Evolutionary conservation across 2,329 filamentous ascomycete species (phyloP).

Genomic region (Claviceps quebecensis): DNA sequence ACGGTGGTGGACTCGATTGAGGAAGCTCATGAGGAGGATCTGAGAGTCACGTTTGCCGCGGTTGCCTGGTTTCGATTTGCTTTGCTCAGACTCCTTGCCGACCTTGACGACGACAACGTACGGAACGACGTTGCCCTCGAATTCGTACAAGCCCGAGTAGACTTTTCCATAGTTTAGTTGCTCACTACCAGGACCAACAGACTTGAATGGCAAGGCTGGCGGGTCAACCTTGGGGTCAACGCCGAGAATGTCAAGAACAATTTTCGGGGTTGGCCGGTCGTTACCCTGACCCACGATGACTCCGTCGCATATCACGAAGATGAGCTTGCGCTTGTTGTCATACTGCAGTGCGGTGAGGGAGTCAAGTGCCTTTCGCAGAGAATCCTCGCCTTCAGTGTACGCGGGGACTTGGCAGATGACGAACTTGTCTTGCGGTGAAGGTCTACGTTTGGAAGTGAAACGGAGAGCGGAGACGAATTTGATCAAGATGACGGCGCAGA

Average conservation of each 20-base stretch:
- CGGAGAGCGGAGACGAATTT: slow-evolving; percentile 93
- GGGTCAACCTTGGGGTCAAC: slow-evolving; percentile 96
- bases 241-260: slow-evolving; percentile 91
- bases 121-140: slow-evolving; percentile 91
- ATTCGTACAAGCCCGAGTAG: slow-evolving; percentile 95
- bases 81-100: slow-evolving; percentile 89
- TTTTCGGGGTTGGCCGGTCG: slow-evolving; percentile 91
- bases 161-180: slow-evolving; percentile 98
- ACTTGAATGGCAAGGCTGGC: slow-evolving; percentile 86
- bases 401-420: slow-evolving; percentile 97
- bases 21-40: slow-evolving; percentile 88
- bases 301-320: slow-evolving; percentile 92
- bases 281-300: slow-evolving; percentile 95
- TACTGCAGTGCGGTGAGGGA: slow-evolving; percentile 90
- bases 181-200: slow-evolving; percentile 73
- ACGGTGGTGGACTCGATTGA: slow-evolving; percentile 93
- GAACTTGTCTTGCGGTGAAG: slow-evolving; percentile 90
- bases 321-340: slow-evolving; percentile 95
- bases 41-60: slow-evolving; percentile 98
- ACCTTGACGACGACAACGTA: slow-evolving; percentile 95
- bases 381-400: slow-evolving; percentile 96
- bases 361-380: slow-evolving; percentile 80
- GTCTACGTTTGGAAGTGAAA: slow-evolving; percentile 80
- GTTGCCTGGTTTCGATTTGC: slow-evolving; percentile 86
- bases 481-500: slow-evolving; percentile 64